A percentile compares a stretch with the other conserved stretches of the same genome.
These are phyloP conservation scores for Leccinum aurantiacum DNA, from an alignment of 768 basidiomycete genomes.

Conservation along the genomic window DNA sequence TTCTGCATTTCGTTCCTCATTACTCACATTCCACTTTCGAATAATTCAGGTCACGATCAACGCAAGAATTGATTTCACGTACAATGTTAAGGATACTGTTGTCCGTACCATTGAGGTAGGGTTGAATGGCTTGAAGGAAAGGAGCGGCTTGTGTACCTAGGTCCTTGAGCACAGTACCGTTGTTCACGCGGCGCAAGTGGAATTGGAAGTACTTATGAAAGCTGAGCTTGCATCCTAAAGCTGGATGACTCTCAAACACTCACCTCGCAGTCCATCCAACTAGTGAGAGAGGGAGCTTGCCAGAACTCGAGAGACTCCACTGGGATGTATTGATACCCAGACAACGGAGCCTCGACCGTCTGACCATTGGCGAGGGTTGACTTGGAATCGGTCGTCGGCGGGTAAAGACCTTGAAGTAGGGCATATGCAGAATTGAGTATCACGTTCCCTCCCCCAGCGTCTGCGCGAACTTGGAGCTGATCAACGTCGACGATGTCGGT, in stretches of 20 bases:
- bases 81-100: slow-evolving; percentile 67
- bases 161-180: slow-evolving; percentile 49
- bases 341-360: slow-evolving; percentile 69
- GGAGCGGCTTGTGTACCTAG: slow-evolving; percentile 53
- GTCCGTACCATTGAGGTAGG: slow-evolving; percentile 66
- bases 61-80: slow-evolving; percentile 28
- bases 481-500: slow-evolving; percentile 65
- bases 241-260: neutral
- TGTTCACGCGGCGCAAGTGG: slow-evolving; percentile 26
- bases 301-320: slow-evolving; percentile 56
- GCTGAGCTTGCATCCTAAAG: neutral
- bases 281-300: slow-evolving; percentile 64
- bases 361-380: slow-evolving; percentile 74
- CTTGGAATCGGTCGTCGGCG: slow-evolving; percentile 63
- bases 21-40: slow-evolving; percentile 70
- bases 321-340: slow-evolving; percentile 85
- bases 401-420: slow-evolving; percentile 81
- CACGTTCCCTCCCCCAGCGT: slow-evolving; percentile 75
- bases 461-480: slow-evolving; percentile 73
- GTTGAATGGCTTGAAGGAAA: slow-evolving; percentile 64
- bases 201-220: slow-evolving; percentile 29
- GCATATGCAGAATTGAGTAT: slow-evolving; percentile 85
- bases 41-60: slow-evolving; percentile 10
- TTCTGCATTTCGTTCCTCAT: neutral
- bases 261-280: slow-evolving; percentile 67